Base-by-base conservation (phyloP, 2,329 filamentous ascomycete species). In the Diaporthe eres region DNA sequence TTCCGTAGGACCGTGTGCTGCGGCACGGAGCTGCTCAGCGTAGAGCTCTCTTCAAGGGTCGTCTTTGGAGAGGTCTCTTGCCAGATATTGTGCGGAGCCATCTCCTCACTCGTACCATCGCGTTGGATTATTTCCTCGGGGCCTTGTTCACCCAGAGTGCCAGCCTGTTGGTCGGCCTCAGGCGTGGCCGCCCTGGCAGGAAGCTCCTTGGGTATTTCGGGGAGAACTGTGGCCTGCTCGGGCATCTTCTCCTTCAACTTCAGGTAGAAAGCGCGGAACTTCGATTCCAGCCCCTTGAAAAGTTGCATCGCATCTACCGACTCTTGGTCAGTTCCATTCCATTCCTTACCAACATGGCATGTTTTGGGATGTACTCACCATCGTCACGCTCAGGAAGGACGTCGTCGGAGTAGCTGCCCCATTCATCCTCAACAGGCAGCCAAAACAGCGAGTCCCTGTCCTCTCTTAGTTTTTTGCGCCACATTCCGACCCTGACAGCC, bases 151-250 rank as follows among this genome's bases (percentile, higher is more conserved):
- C 31, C n/a, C 9, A 15, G 8, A 42, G n/a, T 28, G 39, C 5
- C 13, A 12, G 28, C 39, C 13, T 31, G 25, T 42, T 47, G 61
- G 28, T 12, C 12, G 42, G 4, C 28, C 37, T 49, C n/a, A 10
- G 17, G 17, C 17, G 17, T 34, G 10, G 25, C 15, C n/a, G 42
- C 17, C n/a, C 22, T 42, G 51, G n/a, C 5, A 2, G 22, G 9
- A 8, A 15, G 51, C n/a, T 71, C 44, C 51, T 47, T 60, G 17
- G 34, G 37, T 17, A 39, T 39, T 1, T 15, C 51, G 15, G 51
- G 67, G 67, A 71, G 37, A 17, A 22, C 3, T 10, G 25, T 71
- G 37, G n/a, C 34, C 51, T 71, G 67, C 67, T 25, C 55, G 22
- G 67, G 67, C 51, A 44, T 44, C 28, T 39, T 53, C 51, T 31